Base-by-base conservation (phyloP, 2,329 filamentous ascomycete species). In the Verticillium longisporum region DNA sequence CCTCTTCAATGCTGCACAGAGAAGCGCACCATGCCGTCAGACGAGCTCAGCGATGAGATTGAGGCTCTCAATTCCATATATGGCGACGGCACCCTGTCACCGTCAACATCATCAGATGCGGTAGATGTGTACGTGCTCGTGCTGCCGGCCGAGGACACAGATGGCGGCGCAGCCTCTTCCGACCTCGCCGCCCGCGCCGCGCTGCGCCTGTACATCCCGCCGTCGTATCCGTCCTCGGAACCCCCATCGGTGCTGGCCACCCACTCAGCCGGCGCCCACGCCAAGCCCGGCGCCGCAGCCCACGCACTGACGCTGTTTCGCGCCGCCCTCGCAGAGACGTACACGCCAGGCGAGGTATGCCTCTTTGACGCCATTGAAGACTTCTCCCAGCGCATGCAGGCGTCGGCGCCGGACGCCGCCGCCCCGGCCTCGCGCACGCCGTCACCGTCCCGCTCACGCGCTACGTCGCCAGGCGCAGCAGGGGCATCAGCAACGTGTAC, bases 311-410 rank as follows among this genome's bases (percentile, higher is more conserved):
- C 84, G 2, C 75, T 90, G 2, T 87, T 95, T 61, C 80, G 87
- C 34, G 79, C 86, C 38, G 87, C 88, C 0, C 75, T 97, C 36
- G 80, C 78, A 1, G 78, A 80, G n/a, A 82, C 90, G 4, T 97
- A 88, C 72, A 80, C 83, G 59, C 83, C 86, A 0, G 92, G 92
- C 0, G 83, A 86, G 59, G 92, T 96, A 26, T 97, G 93, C 69
- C 78, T 99, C 3, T 99, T 93, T 69, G 94, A 97, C 71, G 83
- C 96, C n/a, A 82, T 97, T 41, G 93, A 97, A 69, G 88, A 90
- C 69, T 77, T 89, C 65, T n/a, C 18, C 6, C 45, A 53, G 18
- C 57, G 57, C 55, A 58, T 61, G 32, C 62, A 65, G 58, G 63
- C 61, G 18, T 68, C 64, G 7, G 65, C 60, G 31, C 63, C 45